Evolutionary conservation across 768 basidiomycete species (phyloP).

Genomic region (Kondoa subrosea): DNA sequence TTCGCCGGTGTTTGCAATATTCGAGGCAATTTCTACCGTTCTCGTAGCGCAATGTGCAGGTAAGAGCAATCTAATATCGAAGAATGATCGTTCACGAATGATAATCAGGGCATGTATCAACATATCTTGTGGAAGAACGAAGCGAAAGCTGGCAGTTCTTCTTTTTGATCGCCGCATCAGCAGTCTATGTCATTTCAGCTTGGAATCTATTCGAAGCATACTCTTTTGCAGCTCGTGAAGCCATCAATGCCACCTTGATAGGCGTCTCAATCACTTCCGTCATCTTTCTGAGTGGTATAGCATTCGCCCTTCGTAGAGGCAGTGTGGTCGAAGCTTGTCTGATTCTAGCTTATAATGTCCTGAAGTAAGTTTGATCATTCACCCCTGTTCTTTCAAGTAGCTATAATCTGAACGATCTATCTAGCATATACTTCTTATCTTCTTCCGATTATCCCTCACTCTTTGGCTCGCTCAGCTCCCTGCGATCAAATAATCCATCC

Average conservation of each 20-base stretch:
- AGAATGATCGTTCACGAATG: too few relatives aligned
- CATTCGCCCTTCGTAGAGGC: slow-evolving; percentile 24
- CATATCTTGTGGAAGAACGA: slow-evolving; percentile 13
- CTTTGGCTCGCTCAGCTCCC: neutral
- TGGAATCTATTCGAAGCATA: slow-evolving; percentile 20
- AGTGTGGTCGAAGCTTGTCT: slow-evolving; percentile 28
- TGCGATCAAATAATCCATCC: slow-evolving; percentile 20
- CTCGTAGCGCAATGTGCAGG: too few relatives aligned
- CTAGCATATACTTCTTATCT: slow-evolving; percentile 18
- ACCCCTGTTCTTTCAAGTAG: too few relatives aligned
- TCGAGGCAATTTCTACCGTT: slow-evolving; percentile 26
- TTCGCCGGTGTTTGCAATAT: slow-evolving; percentile 26
- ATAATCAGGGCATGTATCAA: slow-evolving; percentile 16
- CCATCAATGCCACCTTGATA: slow-evolving; percentile 25
- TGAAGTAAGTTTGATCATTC: slow-evolving; percentile 27
- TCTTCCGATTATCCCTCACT: slow-evolving; percentile 14
- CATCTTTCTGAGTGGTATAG: slow-evolving; percentile 27
- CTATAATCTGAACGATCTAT: slow-evolving; percentile 12
- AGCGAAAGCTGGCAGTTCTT: slow-evolving; percentile 23
- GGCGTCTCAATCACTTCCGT: slow-evolving; percentile 26
- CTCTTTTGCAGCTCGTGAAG: slow-evolving; percentile 22
- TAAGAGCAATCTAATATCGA: too few relatives aligned
- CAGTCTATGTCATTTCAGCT: slow-evolving; percentile 23
- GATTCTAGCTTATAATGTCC: slow-evolving; percentile 26
- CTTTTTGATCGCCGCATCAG: slow-evolving; percentile 17